Base-by-base conservation (phyloP, 2,329 filamentous ascomycete species). In the Aspergillus sp. region DNA sequence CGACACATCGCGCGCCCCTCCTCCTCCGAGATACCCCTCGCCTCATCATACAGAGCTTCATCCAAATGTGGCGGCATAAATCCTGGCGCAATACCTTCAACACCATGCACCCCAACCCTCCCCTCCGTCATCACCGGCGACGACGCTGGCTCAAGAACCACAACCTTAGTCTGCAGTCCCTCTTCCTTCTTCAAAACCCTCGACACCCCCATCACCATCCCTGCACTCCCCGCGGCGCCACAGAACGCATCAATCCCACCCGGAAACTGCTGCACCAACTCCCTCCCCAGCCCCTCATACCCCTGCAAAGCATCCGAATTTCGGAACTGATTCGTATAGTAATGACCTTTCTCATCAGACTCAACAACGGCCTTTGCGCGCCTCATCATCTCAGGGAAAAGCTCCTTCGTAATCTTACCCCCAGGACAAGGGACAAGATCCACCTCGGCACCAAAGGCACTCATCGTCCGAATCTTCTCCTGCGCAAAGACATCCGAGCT, bases 31-130 rank as follows among this genome's bases (percentile, higher is more conserved):
- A 93, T 96, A 83, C 96, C 96, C 80, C 95, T 95, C 90, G 92
- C 96, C 71, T 88, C 88, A 75, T 96, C 89, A 20, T 96, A 89
- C 2, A 84, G 73, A 17, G 85, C 75, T 68, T 88, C 88, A 63
- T 92, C 85, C 47, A 96, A 79, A 6, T 96, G 91, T 32, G 96
- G 90, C 3, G 92, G 92, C 57, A 96, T 87, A 72, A 96, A 96
- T 72, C 96, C 93, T 71, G 96, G 96, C 8, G 93, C 93, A 65
- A 96, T 96, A 26, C 93, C 93, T 78, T 96, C 93, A 1, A 97
- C 91, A 78, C 96, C 95, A 80, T 96, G 96, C 1, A 85, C 79
- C 71, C 89, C 85, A 3, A 44, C 22, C n/a, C 42, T 38, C 24
- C 57, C 56, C 34, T 61, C 47, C 1, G 58, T 60, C 11, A 60